Conservation (phyloP, 164 flowering plant species). For the Paratinospora sagittata region DNA sequence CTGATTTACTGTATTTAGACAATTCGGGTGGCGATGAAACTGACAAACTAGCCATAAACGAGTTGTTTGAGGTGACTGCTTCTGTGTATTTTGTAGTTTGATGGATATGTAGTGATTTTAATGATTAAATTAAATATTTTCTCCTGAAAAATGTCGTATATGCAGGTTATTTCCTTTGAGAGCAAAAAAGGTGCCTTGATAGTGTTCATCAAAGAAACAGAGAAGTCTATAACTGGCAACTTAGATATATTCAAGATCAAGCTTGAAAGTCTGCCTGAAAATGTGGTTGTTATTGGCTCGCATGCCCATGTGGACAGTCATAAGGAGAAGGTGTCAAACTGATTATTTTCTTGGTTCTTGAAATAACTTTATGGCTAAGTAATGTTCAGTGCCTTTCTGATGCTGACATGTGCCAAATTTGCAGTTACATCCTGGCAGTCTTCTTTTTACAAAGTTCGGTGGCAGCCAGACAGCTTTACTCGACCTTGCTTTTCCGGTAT, state of each 20-base stretch:
- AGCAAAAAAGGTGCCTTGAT: constrained; percentile 53
- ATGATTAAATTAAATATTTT: background rate
- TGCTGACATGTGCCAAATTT: constrained; percentile 10
- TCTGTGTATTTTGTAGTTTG: background rate
- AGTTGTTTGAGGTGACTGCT: constrained; percentile 65
- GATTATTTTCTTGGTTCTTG: background rate
- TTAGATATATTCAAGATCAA: constrained; percentile 51
- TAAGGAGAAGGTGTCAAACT: constrained; percentile 63
- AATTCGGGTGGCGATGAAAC: constrained; percentile 45
- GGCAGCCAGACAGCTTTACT: constrained; percentile 77
- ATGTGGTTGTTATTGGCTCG: constrained; percentile 73
- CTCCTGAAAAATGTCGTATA: constrained; percentile 1
- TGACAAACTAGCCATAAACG: constrained; percentile 59
- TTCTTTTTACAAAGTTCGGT: constrained; percentile 79
- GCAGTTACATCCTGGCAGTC: constrained; percentile 79
- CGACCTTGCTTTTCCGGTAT: constrained; percentile 80
- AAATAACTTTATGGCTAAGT: background rate
- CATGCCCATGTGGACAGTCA: constrained; percentile 67
- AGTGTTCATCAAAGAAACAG: constrained; percentile 79
- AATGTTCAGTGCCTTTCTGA: background rate
- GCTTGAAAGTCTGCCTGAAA: constrained; percentile 65
- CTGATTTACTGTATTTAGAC: constrained; percentile 53
- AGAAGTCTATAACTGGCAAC: constrained; percentile 58
- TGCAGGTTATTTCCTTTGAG: constrained; percentile 53
- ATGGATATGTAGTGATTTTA: background rate